Evolutionary conservation across 208 protist species (phyloP), one percentile per base, ranked within the genome.

Genomic region (Trypanosoma cruzi): DNA sequence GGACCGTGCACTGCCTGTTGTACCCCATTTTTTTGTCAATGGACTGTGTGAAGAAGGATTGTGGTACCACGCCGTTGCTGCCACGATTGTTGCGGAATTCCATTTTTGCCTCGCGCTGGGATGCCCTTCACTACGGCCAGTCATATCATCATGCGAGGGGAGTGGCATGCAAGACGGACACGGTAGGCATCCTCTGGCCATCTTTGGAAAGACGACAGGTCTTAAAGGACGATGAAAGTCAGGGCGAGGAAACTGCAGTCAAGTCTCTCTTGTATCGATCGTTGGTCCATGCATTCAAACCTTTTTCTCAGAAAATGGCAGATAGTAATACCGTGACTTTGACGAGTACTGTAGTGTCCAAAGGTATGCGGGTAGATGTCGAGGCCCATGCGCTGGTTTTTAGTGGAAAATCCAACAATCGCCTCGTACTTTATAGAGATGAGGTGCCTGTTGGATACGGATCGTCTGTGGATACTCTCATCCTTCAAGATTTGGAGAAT

Each of bases 31-130:
- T 81, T 53, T 68, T 29, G 14, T 60, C 67, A 6, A 71, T 79
- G 55, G 60, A 78, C 20, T 56, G 34, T 20, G 61, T 72, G 13
- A 64, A 70, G 20, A 52, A 63, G 18, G 31, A 68, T 20, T 86
- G 81, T 49, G 85, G 85, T 16, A 84, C 84, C 10, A 59, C 68
- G 10, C 82, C 82, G 40, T 77, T 85, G 48, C 36, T 92, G 2
- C 36, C 64, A 13, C 73, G 89, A 4, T 53, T 86, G 26, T 82
- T 86, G 49, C 69, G 81, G 48, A 94, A 94, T 55, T 80, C 89
- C 20, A 74, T 94, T 46, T 90, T 88, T 67, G 53, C 80, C 20
- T 31, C 77, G 10, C 80, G 80, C n/a, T 55, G 32, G 20, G 57
- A 80, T 1, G 65, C 77, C 22, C 62, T 89, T 52, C 34, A 60